phyloP scores from a whole-genome alignment of 306 rosid genomes.

The Cucurbita pepo region DNA sequence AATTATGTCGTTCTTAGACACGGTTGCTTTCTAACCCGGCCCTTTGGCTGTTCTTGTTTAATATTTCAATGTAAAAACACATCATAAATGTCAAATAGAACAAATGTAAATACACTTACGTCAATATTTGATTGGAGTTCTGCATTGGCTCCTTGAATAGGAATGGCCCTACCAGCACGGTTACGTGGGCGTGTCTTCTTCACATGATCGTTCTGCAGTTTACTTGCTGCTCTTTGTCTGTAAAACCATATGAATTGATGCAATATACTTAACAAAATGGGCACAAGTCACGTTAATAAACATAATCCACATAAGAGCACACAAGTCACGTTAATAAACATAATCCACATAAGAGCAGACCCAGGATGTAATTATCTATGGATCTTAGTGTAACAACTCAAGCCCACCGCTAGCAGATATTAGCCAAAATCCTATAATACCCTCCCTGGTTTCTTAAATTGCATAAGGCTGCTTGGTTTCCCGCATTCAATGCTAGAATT shows the following conservation, averaged over 20 bases:
- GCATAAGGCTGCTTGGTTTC: constrained; percentile 6
- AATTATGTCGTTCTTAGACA: no score
- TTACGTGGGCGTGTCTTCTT: constrained; percentile 59
- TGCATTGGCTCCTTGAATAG: constrained; percentile 89
- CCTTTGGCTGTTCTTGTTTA: no score
- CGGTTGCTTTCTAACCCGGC: no score
- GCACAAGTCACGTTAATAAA: constrained; percentile 9
- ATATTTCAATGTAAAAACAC: neutral
- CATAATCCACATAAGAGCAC: no score
- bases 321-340: constrained; percentile 9
- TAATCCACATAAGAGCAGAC: neutral
- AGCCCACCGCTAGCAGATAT: no score
- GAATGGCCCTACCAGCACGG: constrained; percentile 40
- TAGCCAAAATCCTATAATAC: no score
- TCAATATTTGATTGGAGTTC: constrained; percentile 80
- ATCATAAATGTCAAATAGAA: neutral
- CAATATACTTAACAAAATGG: neutral
- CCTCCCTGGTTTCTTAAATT: constrained; percentile 8
- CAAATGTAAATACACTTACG: constrained; percentile 21
- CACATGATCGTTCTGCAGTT: constrained; percentile 49
- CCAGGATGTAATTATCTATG: neutral
- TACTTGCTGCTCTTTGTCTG: constrained; percentile 64
- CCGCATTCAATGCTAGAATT: constrained; percentile 7
- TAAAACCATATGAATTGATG: constrained; percentile 11
- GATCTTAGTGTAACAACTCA: no score